These are phyloP conservation scores for Hymenoscyphus repandus DNA, from an alignment of 2,329 filamentous ascomycete genomes.

Conservation along the genomic window DNA sequence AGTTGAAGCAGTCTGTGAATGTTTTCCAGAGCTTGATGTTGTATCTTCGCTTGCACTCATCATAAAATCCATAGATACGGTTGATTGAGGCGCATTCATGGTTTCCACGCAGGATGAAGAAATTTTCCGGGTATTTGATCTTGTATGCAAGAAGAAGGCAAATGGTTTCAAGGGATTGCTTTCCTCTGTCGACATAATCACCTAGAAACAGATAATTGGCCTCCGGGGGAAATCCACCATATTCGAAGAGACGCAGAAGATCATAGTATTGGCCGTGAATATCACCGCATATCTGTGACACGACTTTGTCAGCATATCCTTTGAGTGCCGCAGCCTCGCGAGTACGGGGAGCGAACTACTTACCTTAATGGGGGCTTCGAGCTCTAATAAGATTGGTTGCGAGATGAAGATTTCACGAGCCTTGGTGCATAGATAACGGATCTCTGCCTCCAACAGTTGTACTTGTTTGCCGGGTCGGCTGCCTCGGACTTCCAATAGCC, in stretches of 20 bases:
- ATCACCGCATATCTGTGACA: slow-evolving; percentile 85
- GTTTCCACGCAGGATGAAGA: slow-evolving; percentile 97
- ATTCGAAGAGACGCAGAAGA: slow-evolving; percentile 93
- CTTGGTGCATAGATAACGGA: slow-evolving; percentile 96
- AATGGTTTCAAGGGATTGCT: slow-evolving; percentile 98
- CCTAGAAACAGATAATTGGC: slow-evolving; percentile 99
- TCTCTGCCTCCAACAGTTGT: slow-evolving; percentile 92
- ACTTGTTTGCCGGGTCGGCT: slow-evolving; percentile 98
- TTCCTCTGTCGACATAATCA: slow-evolving; percentile 89
- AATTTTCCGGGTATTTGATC: slow-evolving; percentile 99
- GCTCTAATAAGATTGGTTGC: slow-evolving; percentile 93
- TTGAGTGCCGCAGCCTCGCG: neutral
- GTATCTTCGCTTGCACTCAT: slow-evolving; percentile 98
- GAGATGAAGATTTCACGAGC: slow-evolving; percentile 99
- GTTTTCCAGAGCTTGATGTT: slow-evolving; percentile 99
- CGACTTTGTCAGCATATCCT: slow-evolving; percentile 10
- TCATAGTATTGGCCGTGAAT: slow-evolving; percentile 99
- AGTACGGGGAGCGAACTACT: slow-evolving; percentile 7
- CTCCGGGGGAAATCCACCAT: slow-evolving; percentile 95
- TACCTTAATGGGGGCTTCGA: slow-evolving; percentile 99
- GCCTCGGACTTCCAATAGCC: slow-evolving; percentile 93
- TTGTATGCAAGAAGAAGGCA: slow-evolving; percentile 96
- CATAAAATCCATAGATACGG: slow-evolving; percentile 99
- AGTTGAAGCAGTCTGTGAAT: slow-evolving; percentile 99
- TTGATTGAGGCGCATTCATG: slow-evolving; percentile 99